Conservation (phyloP, 2,329 filamentous ascomycete genomes). For the Exophiala mesophila region DNA sequence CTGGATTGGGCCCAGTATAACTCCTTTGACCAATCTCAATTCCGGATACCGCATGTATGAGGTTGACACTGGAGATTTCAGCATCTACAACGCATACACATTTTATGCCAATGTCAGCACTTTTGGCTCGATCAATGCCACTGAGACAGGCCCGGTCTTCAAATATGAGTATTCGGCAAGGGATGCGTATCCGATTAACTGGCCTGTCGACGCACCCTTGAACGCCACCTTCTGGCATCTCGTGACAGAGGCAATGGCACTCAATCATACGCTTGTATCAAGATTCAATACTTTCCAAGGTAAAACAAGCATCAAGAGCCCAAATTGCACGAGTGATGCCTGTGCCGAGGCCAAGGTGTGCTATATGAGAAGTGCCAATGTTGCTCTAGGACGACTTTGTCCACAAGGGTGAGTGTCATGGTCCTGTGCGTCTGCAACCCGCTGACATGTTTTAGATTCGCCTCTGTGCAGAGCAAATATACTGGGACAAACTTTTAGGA, state of each 20-base stretch:
- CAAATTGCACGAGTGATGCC: slow-evolving; percentile 48
- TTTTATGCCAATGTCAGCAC: slow-evolving; percentile 49
- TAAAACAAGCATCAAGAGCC: slow-evolving; percentile 47
- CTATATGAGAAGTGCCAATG: slow-evolving; percentile 55
- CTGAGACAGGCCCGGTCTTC: slow-evolving; percentile 42
- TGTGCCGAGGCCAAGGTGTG: slow-evolving; percentile 54
- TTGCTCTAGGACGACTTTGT: slow-evolving; percentile 48
- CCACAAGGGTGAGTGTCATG: slow-evolving; percentile 47
- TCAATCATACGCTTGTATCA: slow-evolving; percentile 45
- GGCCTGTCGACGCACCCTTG: slow-evolving; percentile 47
- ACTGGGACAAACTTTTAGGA: too few species aligned
- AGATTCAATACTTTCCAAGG: slow-evolving; percentile 50
- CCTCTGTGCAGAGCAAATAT: slow-evolving; percentile 12
- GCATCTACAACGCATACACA: slow-evolving; percentile 51
- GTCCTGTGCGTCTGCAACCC: too few species aligned
- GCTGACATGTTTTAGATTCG: slow-evolving; percentile 2
- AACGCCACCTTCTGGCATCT: slow-evolving; percentile 58
- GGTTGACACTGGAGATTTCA: slow-evolving; percentile 51
- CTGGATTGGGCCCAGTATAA: slow-evolving; percentile 51
- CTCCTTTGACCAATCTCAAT: slow-evolving; percentile 52
- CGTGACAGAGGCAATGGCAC: slow-evolving; percentile 55
- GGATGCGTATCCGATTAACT: slow-evolving; percentile 44
- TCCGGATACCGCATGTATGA: slow-evolving; percentile 51
- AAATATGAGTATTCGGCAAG: slow-evolving; percentile 50
- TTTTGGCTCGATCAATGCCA: slow-evolving; percentile 36